Conservation (phyloP, 2,329 filamentous ascomycete genomes). For the Capronia coronata region DNA sequence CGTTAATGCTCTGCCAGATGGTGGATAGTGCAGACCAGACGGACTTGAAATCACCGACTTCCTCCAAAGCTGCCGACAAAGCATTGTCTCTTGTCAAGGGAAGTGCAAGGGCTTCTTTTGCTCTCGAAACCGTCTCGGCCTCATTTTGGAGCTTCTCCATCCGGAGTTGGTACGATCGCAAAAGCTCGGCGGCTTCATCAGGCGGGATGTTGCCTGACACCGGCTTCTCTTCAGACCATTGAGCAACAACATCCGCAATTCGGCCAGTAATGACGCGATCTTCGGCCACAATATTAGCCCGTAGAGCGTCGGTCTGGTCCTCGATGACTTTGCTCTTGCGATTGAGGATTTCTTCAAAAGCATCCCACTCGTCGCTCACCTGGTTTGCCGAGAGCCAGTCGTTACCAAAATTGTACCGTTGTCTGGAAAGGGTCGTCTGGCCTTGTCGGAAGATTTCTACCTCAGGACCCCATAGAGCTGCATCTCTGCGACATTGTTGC, state of each 20-base stretch:
- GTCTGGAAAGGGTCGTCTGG: constrained; percentile 81
- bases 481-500: constrained; percentile 89
- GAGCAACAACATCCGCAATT: constrained; percentile 71
- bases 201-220: constrained; percentile 91
- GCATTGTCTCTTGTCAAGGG: constrained; percentile 71
- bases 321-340: constrained; percentile 93
- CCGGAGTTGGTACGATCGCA: constrained; percentile 74
- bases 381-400: constrained; percentile 97
- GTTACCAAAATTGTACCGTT: constrained; percentile 85
- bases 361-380: constrained; percentile 91
- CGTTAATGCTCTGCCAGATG: constrained; percentile 93
- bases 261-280: constrained; percentile 86
- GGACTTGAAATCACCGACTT: constrained; percentile 97
- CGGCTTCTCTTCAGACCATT: constrained; percentile 96
- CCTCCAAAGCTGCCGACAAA: constrained; percentile 81
- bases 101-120: constrained; percentile 92
- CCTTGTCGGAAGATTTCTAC: constrained; percentile 94
- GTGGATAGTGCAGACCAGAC: constrained; percentile 94
- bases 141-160: constrained; percentile 82
- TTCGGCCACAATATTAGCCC: constrained; percentile 89
- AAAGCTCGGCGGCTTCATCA: constrained; percentile 74
- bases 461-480: constrained; percentile 89
- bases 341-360: constrained; percentile 81
- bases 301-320: constrained; percentile 89
- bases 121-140: constrained; percentile 87